Evolutionary conservation across 257 asterid species (phyloP).

Genomic region (Rubia yunnanensis): DNA sequence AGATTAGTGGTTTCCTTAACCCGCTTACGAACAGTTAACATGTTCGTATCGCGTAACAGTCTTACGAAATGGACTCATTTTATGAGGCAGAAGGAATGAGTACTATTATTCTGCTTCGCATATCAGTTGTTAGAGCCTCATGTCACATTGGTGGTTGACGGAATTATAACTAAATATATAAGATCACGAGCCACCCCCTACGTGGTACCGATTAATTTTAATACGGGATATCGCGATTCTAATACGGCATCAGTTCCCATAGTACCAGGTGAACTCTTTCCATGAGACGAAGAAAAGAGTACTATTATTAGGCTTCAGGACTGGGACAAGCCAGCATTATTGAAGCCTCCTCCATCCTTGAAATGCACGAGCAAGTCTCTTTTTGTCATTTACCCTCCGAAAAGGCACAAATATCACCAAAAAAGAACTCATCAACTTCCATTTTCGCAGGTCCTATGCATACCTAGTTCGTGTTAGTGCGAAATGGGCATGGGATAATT

Average conservation of each 20-base stretch:
- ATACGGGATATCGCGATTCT: too few relatives aligned
- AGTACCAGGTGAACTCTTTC: too few relatives aligned
- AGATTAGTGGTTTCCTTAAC: background rate
- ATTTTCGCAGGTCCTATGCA: background rate
- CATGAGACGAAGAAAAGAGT: background rate
- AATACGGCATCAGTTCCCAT: too few relatives aligned
- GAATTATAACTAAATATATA: too few relatives aligned
- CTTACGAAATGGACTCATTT: too few relatives aligned
- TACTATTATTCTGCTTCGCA: too few relatives aligned
- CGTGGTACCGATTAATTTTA: too few relatives aligned
- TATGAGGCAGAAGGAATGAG: too few relatives aligned
- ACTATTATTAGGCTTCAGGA: background rate
- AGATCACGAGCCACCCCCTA: too few relatives aligned
- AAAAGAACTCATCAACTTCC: background rate
- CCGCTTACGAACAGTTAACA: background rate
- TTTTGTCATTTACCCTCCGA: constrained; percentile 1
- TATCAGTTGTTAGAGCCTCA: too few relatives aligned
- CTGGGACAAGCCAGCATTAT: background rate
- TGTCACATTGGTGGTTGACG: too few relatives aligned
- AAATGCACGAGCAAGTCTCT: background rate
- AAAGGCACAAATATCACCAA: background rate
- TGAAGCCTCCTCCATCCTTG: background rate
- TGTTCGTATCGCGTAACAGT: too few relatives aligned
- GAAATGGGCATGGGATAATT: background rate
- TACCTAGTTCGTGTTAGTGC: background rate